Percentiles rank a stretch among this genome's conserved stretches.
These are phyloP conservation scores for Barnettozyma populi DNA, from an alignment of 805 yeast species.

Conservation along the genomic window DNA sequence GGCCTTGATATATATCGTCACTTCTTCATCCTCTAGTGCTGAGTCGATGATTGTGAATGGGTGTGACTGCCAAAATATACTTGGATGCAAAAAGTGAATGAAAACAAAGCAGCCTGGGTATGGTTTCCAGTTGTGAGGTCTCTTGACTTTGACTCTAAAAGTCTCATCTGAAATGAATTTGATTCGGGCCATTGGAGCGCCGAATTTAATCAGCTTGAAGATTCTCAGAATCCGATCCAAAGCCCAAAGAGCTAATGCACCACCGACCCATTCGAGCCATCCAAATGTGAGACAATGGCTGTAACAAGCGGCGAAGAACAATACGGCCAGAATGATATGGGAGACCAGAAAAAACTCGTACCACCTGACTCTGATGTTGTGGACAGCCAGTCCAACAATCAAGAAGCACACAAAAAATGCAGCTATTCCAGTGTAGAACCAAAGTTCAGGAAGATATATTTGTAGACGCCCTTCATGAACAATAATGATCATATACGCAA, in stretches of 20 bases:
- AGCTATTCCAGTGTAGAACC: constrained; percentile 18
- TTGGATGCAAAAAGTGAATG: constrained; percentile 48
- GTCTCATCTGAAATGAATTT: constrained; percentile 34
- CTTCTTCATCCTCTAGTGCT: constrained; percentile 30
- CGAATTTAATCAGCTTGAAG: constrained; percentile 26
- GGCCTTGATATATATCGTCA: constrained; percentile 42
- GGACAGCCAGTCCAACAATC: constrained; percentile 21
- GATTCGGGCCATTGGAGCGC: constrained; percentile 20
- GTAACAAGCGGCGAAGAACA: constrained; percentile 52
- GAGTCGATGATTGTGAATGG: constrained; percentile 60
- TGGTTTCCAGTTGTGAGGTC: constrained; percentile 37
- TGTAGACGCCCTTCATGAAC: background rate
- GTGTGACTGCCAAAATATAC: constrained; percentile 63
- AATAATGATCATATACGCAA: constrained; percentile 18
- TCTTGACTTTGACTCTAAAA: constrained; percentile 35
- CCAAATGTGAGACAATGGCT: constrained; percentile 49
- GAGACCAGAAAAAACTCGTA: constrained; percentile 58
- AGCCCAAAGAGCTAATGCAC: constrained; percentile 23
- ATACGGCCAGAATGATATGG: constrained; percentile 52
- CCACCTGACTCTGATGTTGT: constrained; percentile 42
- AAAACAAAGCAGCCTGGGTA: constrained; percentile 54
- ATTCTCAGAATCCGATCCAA: constrained; percentile 45
- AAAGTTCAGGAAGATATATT: background rate
- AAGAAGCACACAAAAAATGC: constrained; percentile 10
- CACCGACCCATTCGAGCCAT: constrained; percentile 48